Conservation (phyloP, 768 basidiomycete species). For the Termitomyces eurrhizus region DNA sequence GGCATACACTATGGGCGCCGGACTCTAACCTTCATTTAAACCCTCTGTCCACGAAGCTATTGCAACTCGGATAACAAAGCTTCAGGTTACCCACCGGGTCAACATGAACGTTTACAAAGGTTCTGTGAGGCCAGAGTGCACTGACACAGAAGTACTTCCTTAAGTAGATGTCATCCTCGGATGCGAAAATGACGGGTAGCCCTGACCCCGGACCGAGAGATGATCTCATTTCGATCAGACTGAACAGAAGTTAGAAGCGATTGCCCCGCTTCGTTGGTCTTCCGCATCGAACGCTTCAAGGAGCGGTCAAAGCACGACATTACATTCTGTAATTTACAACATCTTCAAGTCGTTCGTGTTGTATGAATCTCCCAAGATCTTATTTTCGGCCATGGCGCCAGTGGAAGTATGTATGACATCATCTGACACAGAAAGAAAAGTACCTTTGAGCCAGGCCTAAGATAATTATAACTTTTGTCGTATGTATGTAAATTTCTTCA, state of each 20-base stretch:
- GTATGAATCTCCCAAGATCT: not conserved
- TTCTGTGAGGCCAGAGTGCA: slow-evolving; percentile 7
- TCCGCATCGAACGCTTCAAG: not conserved
- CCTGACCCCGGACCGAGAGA: slow-evolving; percentile 5
- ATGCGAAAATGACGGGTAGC: slow-evolving; percentile 19
- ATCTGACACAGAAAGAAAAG: not conserved
- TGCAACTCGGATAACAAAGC: slow-evolving; percentile 4
- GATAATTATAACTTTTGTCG: not conserved
- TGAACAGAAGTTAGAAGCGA: slow-evolving; percentile 8
- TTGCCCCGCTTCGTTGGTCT: slow-evolving; percentile 6
- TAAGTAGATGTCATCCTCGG: slow-evolving; percentile 17
- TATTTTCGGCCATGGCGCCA: too few relatives aligned
- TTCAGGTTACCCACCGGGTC: slow-evolving; percentile 5
- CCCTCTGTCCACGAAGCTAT: slow-evolving; percentile 4
- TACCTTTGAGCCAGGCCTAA: not conserved
- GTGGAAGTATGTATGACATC: not conserved
- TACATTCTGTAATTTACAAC: not conserved
- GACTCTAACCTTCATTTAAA: slow-evolving; percentile 4
- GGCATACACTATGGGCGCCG: slow-evolving; percentile 16
- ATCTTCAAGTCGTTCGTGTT: not conserved
- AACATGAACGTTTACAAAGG: slow-evolving; percentile 1
- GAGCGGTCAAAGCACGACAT: not conserved
- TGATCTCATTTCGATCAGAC: slow-evolving; percentile 13
- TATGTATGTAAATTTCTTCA: not conserved
- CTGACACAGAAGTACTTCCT: slow-evolving; percentile 16